Evolutionary conservation across 495 filamentous ascomycete genomes (phyloP).

Genomic region (Tuber melanosporum): DNA sequence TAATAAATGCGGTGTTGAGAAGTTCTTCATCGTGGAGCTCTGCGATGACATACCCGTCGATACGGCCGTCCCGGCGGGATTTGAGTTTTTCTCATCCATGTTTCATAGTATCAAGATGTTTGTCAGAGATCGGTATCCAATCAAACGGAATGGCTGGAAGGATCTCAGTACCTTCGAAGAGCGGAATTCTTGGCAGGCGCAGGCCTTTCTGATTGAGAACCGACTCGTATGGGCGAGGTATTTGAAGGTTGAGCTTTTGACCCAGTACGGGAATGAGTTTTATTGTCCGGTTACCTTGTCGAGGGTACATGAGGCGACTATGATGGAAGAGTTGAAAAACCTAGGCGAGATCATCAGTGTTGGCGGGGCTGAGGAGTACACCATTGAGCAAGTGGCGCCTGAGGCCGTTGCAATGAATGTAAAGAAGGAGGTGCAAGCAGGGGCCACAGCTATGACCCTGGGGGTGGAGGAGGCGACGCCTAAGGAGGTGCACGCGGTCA

Average conservation of each 20-base stretch:
- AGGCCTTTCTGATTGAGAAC: slow-evolving; percentile 86
- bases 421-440: slow-evolving; percentile 3
- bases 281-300: slow-evolving; percentile 89
- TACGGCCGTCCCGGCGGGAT: slow-evolving; percentile 91
- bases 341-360: slow-evolving; percentile 59
- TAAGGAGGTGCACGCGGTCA: slow-evolving; percentile 15
- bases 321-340: slow-evolving; percentile 86
- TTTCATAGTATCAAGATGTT: slow-evolving; percentile 82
- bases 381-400: slow-evolving; percentile 40
- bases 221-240: slow-evolving; percentile 94
- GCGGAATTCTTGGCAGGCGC: slow-evolving; percentile 82
- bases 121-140: slow-evolving; percentile 86
- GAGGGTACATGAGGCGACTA: slow-evolving; percentile 88
- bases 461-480: slow-evolving; percentile 4
- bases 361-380: slow-evolving; percentile 39
- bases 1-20: slow-evolving; percentile 75
- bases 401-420: slow-evolving; percentile 42
- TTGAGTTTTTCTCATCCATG: slow-evolving; percentile 94
- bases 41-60: slow-evolving; percentile 92
- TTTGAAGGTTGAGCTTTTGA: slow-evolving; percentile 80
- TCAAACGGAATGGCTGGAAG: slow-evolving; percentile 86
- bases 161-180: slow-evolving; percentile 82
- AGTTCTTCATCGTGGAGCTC: slow-evolving; percentile 85
- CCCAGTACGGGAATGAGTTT: slow-evolving; percentile 90
- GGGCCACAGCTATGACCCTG: neutral